These are phyloP conservation scores for Nicotiana tabacum DNA, from an alignment of 257 asterid genomes.

Conservation along the genomic window DNA sequence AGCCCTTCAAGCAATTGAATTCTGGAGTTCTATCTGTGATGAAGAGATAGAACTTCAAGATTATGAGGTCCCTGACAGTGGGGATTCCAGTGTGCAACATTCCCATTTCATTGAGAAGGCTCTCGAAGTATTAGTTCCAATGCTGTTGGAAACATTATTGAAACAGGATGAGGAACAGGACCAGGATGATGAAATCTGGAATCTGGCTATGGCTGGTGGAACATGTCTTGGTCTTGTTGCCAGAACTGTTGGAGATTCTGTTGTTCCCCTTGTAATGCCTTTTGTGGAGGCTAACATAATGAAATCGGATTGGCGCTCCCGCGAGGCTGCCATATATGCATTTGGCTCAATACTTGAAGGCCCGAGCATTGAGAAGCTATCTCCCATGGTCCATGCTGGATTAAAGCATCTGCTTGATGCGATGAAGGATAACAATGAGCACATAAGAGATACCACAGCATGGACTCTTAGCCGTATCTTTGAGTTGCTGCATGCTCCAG, in stretches of 20 bases:
- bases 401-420: slow-evolving; percentile 63
- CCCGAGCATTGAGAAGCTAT: slow-evolving; percentile 63
- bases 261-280: slow-evolving; percentile 77
- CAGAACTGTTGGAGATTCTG: slow-evolving; percentile 70
- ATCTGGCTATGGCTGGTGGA: slow-evolving; percentile 90
- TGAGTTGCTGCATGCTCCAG: slow-evolving; percentile 69
- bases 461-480: slow-evolving; percentile 93
- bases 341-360: slow-evolving; percentile 94
- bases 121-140: slow-evolving; percentile 63
- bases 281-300: slow-evolving; percentile 63
- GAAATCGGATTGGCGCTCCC: slow-evolving; percentile 71
- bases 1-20: slow-evolving; percentile 85
- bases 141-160: slow-evolving; percentile 76
- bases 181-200: slow-evolving; percentile 83
- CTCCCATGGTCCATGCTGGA: slow-evolving; percentile 81
- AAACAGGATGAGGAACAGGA: slow-evolving; percentile 89
- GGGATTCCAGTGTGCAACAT: slow-evolving; percentile 49
- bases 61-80: slow-evolving; percentile 49
- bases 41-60: slow-evolving; percentile 79
- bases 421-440: slow-evolving; percentile 67
- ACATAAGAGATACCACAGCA: slow-evolving; percentile 83
- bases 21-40: slow-evolving; percentile 93
- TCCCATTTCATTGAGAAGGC: slow-evolving; percentile 73
- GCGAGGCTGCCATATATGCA: slow-evolving; percentile 86
- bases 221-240: slow-evolving; percentile 79